Evolutionary conservation across 2,329 filamentous ascomycete genomes (phyloP).

Genomic region (Zasmidium cellare): DNA sequence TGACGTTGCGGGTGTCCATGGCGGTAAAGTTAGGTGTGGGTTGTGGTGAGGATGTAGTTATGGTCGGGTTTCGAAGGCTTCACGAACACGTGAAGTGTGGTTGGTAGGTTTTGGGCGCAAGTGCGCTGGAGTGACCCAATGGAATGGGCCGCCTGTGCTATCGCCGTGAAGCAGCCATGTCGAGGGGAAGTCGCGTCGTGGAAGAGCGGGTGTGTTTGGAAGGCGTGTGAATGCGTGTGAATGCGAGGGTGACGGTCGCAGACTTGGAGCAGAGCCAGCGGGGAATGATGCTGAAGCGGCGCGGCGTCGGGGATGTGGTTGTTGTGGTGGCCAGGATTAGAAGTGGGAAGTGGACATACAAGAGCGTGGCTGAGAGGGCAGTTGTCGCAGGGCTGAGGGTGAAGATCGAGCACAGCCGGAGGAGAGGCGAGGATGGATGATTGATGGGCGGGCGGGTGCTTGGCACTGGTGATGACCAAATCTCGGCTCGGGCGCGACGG

Average conservation of each 20-base stretch:
- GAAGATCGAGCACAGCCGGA: not conserved
- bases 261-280: not conserved
- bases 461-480: not conserved
- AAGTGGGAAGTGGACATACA: not conserved
- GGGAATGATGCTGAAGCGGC: not conserved
- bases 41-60: not conserved
- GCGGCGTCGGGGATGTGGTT: not conserved
- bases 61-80: not conserved
- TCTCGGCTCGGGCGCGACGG: not conserved
- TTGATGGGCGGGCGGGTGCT: not conserved
- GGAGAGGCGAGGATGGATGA: not conserved
- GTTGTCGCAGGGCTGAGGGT: not conserved
- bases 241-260: not conserved
- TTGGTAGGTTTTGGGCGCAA: not conserved
- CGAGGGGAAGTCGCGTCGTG: not conserved
- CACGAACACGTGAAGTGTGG: not conserved
- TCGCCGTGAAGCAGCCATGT: conserved; percentile 2
- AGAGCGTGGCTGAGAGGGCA: not conserved
- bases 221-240: not conserved
- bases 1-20: conserved; percentile 19
- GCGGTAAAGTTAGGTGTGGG: not conserved
- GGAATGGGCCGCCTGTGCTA: conserved; percentile 12
- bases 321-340: conserved; percentile 1
- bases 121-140: conserved; percentile 9
- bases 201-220: not conserved